Conservation (phyloP, 2,329 filamentous ascomycete genomes). For the Madurella mycetomatis region DNA sequence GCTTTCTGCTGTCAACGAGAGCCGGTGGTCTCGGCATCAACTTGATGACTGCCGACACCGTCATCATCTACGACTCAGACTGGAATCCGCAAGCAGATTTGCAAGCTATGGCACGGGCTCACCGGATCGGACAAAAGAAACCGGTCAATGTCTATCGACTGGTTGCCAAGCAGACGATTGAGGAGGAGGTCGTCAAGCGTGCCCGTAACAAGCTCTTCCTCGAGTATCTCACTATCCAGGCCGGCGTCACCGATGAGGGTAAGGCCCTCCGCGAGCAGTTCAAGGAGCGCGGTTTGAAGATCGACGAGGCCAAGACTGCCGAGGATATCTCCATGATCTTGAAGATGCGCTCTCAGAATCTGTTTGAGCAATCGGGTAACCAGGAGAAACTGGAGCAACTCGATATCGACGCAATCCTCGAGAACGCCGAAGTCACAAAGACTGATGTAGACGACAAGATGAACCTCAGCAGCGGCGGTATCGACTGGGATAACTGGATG, state of each 20-base stretch:
- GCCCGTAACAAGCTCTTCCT: constrained; percentile 96
- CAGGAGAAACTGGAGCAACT: constrained; percentile 95
- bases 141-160: constrained; percentile 95
- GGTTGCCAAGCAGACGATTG: constrained; percentile 96
- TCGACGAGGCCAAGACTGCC: constrained; percentile 78
- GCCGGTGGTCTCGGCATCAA: constrained; percentile 98
- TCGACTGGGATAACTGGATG: constrained; percentile 87
- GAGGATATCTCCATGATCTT: constrained; percentile 95
- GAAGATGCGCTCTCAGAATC: constrained; percentile 96
- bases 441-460: constrained; percentile 93
- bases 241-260: constrained; percentile 92
- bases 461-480: constrained; percentile 80
- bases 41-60: constrained; percentile 96
- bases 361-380: constrained; percentile 97
- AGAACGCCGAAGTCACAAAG: constrained; percentile 94
- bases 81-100: constrained; percentile 99
- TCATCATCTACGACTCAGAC: constrained; percentile 95
- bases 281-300: constrained; percentile 69
- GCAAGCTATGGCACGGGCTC: constrained; percentile 96
- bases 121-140: constrained; percentile 93
- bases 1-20: constrained; percentile 89
- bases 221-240: constrained; percentile 95
- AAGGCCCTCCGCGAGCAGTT: constrained; percentile 72
- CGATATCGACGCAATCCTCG: constrained; percentile 94
- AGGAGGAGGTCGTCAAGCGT: constrained; percentile 94